A percentile compares a stretch with the other conserved stretches of the same genome.
Evolutionary conservation across 2,329 filamentous ascomycete species (phyloP).

Genomic region (Podosphaera xanthii): DNA sequence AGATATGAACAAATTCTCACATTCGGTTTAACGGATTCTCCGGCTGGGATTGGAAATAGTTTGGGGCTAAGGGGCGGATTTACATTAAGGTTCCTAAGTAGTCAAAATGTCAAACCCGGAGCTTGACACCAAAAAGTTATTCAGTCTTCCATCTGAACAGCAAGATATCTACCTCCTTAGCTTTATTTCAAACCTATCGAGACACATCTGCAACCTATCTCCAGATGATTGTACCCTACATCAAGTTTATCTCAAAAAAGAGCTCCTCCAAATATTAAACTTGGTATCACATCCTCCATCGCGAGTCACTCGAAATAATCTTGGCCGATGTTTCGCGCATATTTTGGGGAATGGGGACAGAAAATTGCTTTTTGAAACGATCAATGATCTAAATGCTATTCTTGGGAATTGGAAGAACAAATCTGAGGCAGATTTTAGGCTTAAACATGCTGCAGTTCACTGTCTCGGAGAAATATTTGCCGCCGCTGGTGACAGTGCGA

Average conservation of each 20-base stretch:
- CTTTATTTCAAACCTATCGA: conserved; percentile 62
- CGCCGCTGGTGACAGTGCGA: conserved; percentile 80
- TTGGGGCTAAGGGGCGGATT: neutral
- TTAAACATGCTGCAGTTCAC: conserved; percentile 69
- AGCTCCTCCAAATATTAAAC: conserved; percentile 81
- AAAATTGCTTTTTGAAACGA: conserved; percentile 80
- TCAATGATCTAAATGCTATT: conserved; percentile 64
- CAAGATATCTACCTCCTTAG: conserved; percentile 86
- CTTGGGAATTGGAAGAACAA: conserved; percentile 51
- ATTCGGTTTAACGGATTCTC: neutral
- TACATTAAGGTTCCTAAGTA: neutral
- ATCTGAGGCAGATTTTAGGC: conserved; percentile 50
- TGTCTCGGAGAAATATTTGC: conserved; percentile 79
- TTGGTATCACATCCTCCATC: conserved; percentile 62
- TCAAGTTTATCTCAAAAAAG: conserved; percentile 80
- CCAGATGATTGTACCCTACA: conserved; percentile 66
- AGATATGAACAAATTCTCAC: neutral
- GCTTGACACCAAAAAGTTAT: conserved; percentile 75
- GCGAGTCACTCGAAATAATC: conserved; percentile 69
- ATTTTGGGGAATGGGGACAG: conserved; percentile 71
- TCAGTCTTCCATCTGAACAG: conserved; percentile 75
- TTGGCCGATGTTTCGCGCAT: conserved; percentile 63
- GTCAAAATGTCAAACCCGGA: conserved; percentile 27
- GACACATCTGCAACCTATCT: conserved; percentile 53
- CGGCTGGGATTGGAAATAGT: neutral